Percentiles rank a stretch among this genome's conserved stretches.
phyloP scores from a whole-genome alignment of 225 moss, liverwort and hornwort species.

The Antitrichia curtipendula region DNA sequence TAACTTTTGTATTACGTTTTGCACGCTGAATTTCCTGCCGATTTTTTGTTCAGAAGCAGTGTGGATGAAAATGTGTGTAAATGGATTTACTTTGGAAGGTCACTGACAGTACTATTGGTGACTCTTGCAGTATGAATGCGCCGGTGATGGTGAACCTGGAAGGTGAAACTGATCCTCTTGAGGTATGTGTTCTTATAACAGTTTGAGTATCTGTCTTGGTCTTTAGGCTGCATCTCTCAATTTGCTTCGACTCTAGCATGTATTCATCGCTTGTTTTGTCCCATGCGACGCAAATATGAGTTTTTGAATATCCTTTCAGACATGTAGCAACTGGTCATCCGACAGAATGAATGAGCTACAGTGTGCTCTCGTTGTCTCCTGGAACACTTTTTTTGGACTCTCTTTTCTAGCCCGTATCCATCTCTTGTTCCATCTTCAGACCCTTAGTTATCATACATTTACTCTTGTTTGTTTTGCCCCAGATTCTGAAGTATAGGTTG shows the following conservation, averaged over 20 bases:
- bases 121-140: constrained; percentile 76
- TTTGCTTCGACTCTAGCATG: neutral
- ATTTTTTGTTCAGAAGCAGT: neutral
- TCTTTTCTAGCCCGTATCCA: neutral
- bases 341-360: neutral
- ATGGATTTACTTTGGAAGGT: neutral
- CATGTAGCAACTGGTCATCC: neutral
- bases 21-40: neutral
- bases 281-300: neutral
- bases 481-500: neutral
- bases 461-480: neutral
- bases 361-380: neutral
- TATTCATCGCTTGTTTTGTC: neutral
- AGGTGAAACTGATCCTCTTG: constrained; percentile 97
- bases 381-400: neutral
- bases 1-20: neutral
- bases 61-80: neutral
- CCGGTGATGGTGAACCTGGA: constrained; percentile 99
- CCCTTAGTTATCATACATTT: neutral
- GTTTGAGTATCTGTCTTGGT: neutral
- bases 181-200: constrained; percentile 31
- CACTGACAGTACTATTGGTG: neutral
- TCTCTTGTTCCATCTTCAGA: neutral
- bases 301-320: neutral
- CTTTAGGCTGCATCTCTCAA: neutral